Evolutionary conservation across 179 eudicot species (phyloP), one percentile per base, ranked within the genome.

Genomic region (Gypsophila paniculata): DNA sequence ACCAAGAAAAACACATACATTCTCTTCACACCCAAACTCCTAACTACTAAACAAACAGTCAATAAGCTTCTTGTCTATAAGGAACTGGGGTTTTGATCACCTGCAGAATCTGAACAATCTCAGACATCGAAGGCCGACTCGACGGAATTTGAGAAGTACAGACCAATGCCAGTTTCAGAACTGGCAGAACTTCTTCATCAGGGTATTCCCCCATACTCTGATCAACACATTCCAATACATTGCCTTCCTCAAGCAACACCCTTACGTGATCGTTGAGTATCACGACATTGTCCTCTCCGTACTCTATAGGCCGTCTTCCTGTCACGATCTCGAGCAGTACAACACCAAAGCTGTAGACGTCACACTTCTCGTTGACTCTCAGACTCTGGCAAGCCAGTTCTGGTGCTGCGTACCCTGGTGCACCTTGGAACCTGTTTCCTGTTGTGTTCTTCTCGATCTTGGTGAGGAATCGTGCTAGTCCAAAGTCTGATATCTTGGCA

Each of bases 111-210:
- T 95, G 98, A 67, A 95, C 96, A 44, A 95, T 97, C 60, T 95
- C 99, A 0, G 86, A 87, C 99, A 95, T 95, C 0, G 99, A 88
- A 44, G 98, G 98, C 77, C 99, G 86, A 72, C 89, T 90, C 10
- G 99, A 95, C 70, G 99, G 99, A 70, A 95, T 79, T 78, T 86
- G 99, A 12, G 98, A 92, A 38, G 99, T 90, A 75, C 99, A 95
- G 1, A 95, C 99, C 83, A 89, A 72, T 0, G 96, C 99, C 83
- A 95, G 63, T 79, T 95, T 92, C 17, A 95, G 70, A 25, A 92
- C 86, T 0, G 99, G 99, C 82, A 90, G 73, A 13, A 90, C 90
- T 82, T 95, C 99, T 14, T 84, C 97, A 65, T 90, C 98, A 7
- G 98, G 96, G 72, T 82, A 95, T 52, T 78, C 84, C 0, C 89